Base-by-base conservation (phyloP, 2,329 filamentous ascomycete genomes). In the Trichoderma gracile region DNA sequence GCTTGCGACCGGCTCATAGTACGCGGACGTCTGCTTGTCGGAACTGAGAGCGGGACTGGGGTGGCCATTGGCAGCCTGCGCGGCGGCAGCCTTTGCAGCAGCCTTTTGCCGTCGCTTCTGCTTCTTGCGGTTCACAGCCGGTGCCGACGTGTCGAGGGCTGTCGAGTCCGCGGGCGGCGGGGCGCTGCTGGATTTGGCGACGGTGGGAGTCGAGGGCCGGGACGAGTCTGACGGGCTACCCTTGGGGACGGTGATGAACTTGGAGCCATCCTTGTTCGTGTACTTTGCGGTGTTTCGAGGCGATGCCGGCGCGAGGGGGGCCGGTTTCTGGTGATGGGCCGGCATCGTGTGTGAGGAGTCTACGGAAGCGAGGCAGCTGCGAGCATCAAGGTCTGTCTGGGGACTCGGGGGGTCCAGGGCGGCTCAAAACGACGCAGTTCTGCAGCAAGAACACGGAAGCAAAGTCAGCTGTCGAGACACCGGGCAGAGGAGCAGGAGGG, bases 71-170 rank as follows among this genome's bases (percentile, higher is more conserved):
- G 72, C 70, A 25, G 71, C 71, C 27, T 74, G 70, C 62, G 78
- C 76, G 5, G 79, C 78, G 47, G 81, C 86, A 33, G 85, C 85
- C 73, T 89, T 86, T 66, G 89, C 89, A 38, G 91, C 90, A 40
- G 90, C 90, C 78, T 97, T 97, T 74, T 91, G 89, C 69, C 93
- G 86, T 70, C 93, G 87, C 82, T 97, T 97, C 77, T 95, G 91
- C 82, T 97, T 98, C 83, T 97, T 97, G 74, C 91, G 88, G 78
- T 97, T 97, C 58, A 93, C 89, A 9, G 82, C 73, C 50, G 80
- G 81, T 50, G 81, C 78, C 53, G 77, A 71, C 55, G 66, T 67
- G 66, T 77, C 73, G 66, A 65, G 58, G 53, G 67, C 70, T 65
- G 66, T 65, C 64, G 64, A 66, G 66, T 65, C 73, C 70, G 69